Evolutionary conservation across 2,329 filamentous ascomycete genomes (phyloP).

Genomic region (Phaeosphaeriaceae sp.): DNA sequence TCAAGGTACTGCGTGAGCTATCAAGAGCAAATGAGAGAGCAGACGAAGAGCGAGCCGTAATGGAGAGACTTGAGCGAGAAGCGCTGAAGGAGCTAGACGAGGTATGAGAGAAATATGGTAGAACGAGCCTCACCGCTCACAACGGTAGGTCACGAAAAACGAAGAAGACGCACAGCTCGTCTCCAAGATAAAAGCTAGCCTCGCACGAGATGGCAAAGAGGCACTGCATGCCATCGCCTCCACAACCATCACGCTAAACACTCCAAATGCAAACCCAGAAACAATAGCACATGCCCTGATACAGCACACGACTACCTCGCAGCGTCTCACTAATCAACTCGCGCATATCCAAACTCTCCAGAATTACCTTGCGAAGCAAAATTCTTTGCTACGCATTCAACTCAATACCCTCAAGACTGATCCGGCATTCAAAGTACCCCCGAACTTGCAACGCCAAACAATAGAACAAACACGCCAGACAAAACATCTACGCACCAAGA

Average conservation of each 20-base stretch:
- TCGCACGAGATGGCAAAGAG: constrained; percentile 37
- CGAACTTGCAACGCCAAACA: constrained; percentile 71
- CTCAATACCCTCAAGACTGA: constrained; percentile 38
- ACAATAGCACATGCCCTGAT: constrained; percentile 45
- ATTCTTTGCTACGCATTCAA: constrained; percentile 37
- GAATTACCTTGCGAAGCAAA: constrained; percentile 41
- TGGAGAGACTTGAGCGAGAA: constrained; percentile 65
- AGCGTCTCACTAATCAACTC: constrained; percentile 42
- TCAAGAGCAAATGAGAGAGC: constrained; percentile 78
- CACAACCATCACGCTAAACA: constrained; percentile 45
- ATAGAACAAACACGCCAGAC: constrained; percentile 73
- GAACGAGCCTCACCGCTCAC: constrained; percentile 14
- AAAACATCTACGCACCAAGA: constrained; percentile 69
- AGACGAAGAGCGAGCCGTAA: constrained; percentile 69
- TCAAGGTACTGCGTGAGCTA: constrained; percentile 75
- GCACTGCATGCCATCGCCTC: constrained; percentile 47
- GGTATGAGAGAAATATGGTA: constrained; percentile 30
- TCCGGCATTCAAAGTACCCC: constrained; percentile 53
- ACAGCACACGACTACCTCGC: constrained; percentile 36
- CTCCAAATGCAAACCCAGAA: constrained; percentile 32
- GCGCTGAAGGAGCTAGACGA: constrained; percentile 62
- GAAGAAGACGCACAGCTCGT: constrained; percentile 34
- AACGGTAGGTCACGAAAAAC: constrained; percentile 25
- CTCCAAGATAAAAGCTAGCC: constrained; percentile 26
- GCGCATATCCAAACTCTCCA: constrained; percentile 42